A percentile compares a stretch with the other conserved stretches of the same genome.
phyloP scores from a whole-genome alignment of 768 basidiomycete genomes.

The Lanmaoa rubissima region DNA sequence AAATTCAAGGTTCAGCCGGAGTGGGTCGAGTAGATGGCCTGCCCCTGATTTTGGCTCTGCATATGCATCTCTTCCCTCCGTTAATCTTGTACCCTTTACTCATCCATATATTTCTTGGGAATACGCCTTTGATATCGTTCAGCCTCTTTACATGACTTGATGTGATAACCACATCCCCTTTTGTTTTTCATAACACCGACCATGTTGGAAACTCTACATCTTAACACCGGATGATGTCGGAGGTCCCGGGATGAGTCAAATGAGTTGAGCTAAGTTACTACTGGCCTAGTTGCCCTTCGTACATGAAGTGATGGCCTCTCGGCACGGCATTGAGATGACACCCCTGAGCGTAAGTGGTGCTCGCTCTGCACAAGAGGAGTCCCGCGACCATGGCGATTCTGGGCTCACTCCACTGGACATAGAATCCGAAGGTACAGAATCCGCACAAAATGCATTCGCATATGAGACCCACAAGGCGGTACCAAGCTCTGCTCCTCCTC shows the following conservation, averaged over 20 bases:
- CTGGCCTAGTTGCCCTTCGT: background rate
- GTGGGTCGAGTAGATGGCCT: constrained; percentile 38
- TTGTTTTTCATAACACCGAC: background rate
- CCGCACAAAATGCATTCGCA: background rate
- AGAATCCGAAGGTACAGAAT: background rate
- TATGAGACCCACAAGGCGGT: background rate
- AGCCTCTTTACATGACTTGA: background rate
- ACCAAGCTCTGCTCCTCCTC: too few relatives aligned
- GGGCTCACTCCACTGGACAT: background rate
- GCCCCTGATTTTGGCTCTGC: too few relatives aligned
- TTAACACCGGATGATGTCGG: background rate
- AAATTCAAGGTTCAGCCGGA: constrained; percentile 35
- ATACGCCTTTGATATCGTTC: background rate
- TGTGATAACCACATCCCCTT: background rate
- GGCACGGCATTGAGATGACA: too few relatives aligned
- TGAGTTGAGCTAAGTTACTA: background rate
- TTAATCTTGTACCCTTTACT: background rate
- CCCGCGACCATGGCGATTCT: too few relatives aligned
- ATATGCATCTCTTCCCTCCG: background rate
- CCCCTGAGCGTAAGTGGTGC: too few relatives aligned
- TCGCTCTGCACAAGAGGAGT: too few relatives aligned
- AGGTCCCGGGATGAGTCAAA: background rate
- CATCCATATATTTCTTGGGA: background rate
- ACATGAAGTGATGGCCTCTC: background rate
- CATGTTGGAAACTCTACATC: background rate